These are phyloP conservation scores for Parasitella parasitica DNA, from an alignment of 371 early-diverging fungal species.

Conservation along the genomic window DNA sequence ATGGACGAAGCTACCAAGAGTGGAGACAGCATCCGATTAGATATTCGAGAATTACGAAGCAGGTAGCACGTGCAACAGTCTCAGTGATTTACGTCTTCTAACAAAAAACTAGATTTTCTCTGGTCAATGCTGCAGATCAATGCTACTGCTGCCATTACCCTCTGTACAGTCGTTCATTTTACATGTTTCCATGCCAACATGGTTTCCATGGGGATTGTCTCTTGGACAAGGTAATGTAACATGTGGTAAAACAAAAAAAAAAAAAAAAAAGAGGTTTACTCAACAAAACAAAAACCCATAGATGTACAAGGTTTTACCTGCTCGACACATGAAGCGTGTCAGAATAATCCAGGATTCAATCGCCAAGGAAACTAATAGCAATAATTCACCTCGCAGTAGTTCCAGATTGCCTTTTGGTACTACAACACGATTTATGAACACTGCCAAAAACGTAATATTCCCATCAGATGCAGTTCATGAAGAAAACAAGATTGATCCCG, in stretches of 20 bases:
- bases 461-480: conserved; percentile 24
- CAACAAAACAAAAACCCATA: conserved; percentile 9
- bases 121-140: conserved; percentile 75
- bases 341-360: conserved; percentile 60
- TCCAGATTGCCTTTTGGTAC: conserved; percentile 18
- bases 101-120: conserved; percentile 60
- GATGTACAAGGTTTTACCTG: conserved; percentile 35
- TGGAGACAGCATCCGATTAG: conserved; percentile 79
- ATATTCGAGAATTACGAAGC: conserved; percentile 77
- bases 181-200: conserved; percentile 94
- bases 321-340: conserved; percentile 41
- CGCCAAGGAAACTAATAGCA: conserved; percentile 38
- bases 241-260: no score
- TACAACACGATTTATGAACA: conserved; percentile 37
- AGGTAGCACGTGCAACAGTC: conserved; percentile 34
- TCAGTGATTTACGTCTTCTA: no score
- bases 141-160: conserved; percentile 80
- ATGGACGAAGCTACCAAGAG: conserved; percentile 91
- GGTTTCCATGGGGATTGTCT: conserved; percentile 90
- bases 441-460: conserved; percentile 39
- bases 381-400: not conserved
- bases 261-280: not conserved
- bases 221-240: conserved; percentile 58
- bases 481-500: conserved; percentile 51
- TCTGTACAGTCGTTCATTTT: conserved; percentile 83